These are phyloP conservation scores for Eutrema salsugineum DNA, from an alignment of 441 rosid species.

Conservation along the genomic window DNA sequence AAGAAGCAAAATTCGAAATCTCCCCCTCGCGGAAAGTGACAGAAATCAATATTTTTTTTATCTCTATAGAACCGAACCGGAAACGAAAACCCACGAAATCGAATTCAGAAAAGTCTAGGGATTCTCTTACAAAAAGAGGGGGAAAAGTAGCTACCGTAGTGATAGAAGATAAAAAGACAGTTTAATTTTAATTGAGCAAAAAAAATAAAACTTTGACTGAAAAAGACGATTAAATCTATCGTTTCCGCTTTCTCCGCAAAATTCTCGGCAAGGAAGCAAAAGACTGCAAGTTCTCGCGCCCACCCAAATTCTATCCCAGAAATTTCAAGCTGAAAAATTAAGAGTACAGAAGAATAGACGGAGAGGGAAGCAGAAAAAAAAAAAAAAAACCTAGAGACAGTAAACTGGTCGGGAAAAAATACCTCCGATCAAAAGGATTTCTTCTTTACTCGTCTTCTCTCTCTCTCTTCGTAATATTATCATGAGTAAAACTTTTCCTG, in stretches of 20 bases:
- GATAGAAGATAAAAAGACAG: neutral
- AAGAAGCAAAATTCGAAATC: constrained; percentile 29
- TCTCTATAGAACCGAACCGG: constrained; percentile 33
- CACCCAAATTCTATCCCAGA: neutral
- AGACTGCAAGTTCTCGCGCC: too few relatives aligned
- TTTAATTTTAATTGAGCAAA: neutral
- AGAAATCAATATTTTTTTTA: constrained; percentile 23
- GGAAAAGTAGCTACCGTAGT: neutral
- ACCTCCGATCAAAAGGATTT: constrained; percentile 27
- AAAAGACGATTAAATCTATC: constrained; percentile 1
- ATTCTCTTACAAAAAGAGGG: neutral
- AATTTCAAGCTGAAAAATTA: neutral
- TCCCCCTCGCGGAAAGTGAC: constrained; percentile 24
- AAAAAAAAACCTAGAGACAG: neutral
- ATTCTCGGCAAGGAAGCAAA: constrained; percentile 1
- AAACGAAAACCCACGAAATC: constrained; percentile 19
- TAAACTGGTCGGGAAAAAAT: constrained; percentile 7
- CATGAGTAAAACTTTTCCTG: neutral
- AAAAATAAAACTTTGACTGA: constrained; percentile 13
- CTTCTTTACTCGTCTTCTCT: constrained; percentile 7
- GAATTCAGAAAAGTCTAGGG: neutral
- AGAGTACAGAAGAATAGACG: neutral
- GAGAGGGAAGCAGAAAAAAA: neutral
- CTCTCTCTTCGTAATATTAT: constrained; percentile 8
- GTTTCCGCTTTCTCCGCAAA: constrained; percentile 17